phyloP scores from a whole-genome alignment of 2,329 filamentous ascomycete genomes.

The Aureobasidium sp. region DNA sequence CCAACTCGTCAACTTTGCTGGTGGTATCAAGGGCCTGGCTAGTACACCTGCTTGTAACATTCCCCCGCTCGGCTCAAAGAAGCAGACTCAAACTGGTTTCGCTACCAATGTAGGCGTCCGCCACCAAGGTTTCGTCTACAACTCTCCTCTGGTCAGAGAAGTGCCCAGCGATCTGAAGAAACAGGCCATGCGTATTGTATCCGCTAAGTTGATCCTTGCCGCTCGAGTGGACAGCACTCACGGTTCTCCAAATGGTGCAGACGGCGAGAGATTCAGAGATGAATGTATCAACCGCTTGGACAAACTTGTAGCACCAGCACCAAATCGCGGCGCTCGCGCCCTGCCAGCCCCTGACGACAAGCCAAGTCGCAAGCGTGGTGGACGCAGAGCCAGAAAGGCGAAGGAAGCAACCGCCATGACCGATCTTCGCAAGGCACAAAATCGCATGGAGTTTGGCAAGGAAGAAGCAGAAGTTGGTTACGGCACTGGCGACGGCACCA shows the following conservation, averaged over 20 bases:
- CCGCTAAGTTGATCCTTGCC: constrained; percentile 88
- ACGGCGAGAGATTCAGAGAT: constrained; percentile 72
- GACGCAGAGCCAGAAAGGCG: constrained; percentile 79
- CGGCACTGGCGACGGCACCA: constrained; percentile 73
- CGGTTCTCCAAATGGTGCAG: constrained; percentile 69
- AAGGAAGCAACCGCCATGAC: constrained; percentile 98
- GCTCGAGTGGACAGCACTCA: constrained; percentile 84
- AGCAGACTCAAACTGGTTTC: constrained; percentile 69
- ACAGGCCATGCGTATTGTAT: constrained; percentile 90
- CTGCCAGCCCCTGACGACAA: constrained; percentile 94
- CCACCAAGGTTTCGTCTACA: constrained; percentile 87
- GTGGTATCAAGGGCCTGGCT: constrained; percentile 77
- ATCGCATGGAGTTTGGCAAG: constrained; percentile 90
- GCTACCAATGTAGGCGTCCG: constrained; percentile 87
- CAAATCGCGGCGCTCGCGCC: constrained; percentile 79
- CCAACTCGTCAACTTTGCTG: constrained; percentile 90
- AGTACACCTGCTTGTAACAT: constrained; percentile 94
- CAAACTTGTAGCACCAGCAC: constrained; percentile 84
- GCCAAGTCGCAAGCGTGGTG: constrained; percentile 84
- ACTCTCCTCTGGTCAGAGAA: constrained; percentile 78
- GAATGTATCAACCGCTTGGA: constrained; percentile 80
- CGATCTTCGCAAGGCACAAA: constrained; percentile 90
- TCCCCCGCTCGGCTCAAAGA: constrained; percentile 82
- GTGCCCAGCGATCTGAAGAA: constrained; percentile 82
- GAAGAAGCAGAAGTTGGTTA: constrained; percentile 93